Evolutionary conservation across 192 early-diverging fungal genomes (phyloP).

Genomic region (Backusella australiensis): DNA sequence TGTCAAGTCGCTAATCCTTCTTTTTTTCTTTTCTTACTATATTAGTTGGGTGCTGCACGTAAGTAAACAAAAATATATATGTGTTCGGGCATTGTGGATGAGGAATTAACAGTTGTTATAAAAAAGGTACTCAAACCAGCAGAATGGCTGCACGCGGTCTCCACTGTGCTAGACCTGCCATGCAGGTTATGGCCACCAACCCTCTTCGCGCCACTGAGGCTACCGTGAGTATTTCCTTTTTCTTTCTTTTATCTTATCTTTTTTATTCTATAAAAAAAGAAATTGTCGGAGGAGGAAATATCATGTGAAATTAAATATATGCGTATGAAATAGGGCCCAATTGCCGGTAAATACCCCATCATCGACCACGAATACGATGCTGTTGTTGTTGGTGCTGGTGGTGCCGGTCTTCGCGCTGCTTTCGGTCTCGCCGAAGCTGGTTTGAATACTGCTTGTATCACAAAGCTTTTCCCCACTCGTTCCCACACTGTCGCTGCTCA

Average conservation of each 20-base stretch:
- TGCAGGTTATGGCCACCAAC: constrained; percentile 67
- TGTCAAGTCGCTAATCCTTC: background rate
- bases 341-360: constrained; percentile 83
- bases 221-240: constrained; percentile 41
- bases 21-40: constrained; percentile 1
- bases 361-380: constrained; percentile 99
- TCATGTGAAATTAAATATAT: constrained; percentile 5
- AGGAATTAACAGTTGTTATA: too few species aligned
- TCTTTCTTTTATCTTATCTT: background rate
- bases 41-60: constrained; percentile 26
- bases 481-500: constrained; percentile 99
- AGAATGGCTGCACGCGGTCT: constrained; percentile 51
- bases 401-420: constrained; percentile 96
- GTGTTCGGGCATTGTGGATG: too few species aligned
- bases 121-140: background rate
- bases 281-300: background rate
- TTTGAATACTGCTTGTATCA: constrained; percentile 97
- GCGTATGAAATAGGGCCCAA: constrained; percentile 39
- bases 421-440: constrained; percentile 94
- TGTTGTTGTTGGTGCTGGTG: constrained; percentile 97
- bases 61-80: constrained; percentile 1
- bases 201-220: constrained; percentile 75
- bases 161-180: constrained; percentile 61
- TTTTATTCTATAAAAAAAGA: background rate
- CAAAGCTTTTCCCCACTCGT: constrained; percentile 97